Percentiles rank a stretch among this genome's conserved stretches.
Conservation (phyloP, 768 basidiomycete species). For the Collybiopsis luxurians region DNA sequence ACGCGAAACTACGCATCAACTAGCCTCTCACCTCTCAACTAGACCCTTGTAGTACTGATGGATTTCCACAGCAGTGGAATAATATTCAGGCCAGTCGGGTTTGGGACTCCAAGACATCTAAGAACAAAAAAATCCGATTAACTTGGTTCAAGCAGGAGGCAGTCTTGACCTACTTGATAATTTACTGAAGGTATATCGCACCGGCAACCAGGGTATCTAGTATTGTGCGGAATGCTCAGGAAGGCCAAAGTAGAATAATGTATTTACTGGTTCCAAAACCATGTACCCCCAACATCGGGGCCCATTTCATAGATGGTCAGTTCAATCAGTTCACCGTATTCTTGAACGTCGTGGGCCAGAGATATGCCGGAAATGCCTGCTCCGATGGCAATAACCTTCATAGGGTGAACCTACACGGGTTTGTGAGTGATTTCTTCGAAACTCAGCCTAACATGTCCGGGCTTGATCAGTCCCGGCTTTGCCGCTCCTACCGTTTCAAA, state of each 20-base stretch:
- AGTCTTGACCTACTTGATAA: conserved; percentile 10
- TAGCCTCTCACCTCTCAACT: conserved; percentile 33
- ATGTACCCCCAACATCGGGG: conserved; percentile 44
- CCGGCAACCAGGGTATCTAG: conserved; percentile 30
- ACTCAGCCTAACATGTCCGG: too few species aligned
- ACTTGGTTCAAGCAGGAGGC: neutral
- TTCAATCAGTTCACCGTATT: conserved; percentile 33
- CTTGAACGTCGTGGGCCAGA: conserved; percentile 20
- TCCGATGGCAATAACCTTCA: conserved; percentile 42
- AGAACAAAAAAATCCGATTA: neutral
- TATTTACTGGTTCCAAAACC: conserved; percentile 35
- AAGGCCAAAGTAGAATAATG: conserved; percentile 17
- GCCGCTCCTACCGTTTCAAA: conserved; percentile 13
- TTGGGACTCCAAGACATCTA: conserved; percentile 25
- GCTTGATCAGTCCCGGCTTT: neutral
- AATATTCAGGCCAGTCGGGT: conserved; percentile 45
- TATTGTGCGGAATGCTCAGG: neutral
- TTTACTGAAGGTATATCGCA: conserved; percentile 44
- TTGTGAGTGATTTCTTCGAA: neutral
- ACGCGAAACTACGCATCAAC: neutral
- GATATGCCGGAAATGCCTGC: conserved; percentile 44
- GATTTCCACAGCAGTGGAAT: conserved; percentile 44
- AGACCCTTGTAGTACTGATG: conserved; percentile 38
- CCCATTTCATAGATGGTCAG: conserved; percentile 48
- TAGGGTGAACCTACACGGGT: conserved; percentile 21